phyloP scores from a whole-genome alignment of 441 rosid genomes.

The Isatis lusitanica region DNA sequence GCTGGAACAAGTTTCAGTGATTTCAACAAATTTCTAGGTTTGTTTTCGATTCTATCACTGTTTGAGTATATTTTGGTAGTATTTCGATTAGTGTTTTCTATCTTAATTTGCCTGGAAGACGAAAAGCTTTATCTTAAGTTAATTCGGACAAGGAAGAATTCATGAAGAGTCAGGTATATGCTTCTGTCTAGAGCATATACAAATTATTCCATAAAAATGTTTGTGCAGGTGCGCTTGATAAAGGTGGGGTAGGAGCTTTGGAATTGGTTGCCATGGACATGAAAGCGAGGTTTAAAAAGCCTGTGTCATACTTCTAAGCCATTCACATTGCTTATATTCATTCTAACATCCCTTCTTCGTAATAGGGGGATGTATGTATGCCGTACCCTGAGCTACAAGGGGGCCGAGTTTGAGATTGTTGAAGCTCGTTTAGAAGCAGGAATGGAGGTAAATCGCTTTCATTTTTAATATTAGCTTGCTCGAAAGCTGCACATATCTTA shows the following conservation, averaged over 20 bases:
- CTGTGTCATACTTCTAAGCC: conserved; percentile 14
- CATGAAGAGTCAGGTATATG: neutral
- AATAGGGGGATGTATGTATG: conserved; percentile 99
- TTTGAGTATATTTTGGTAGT: conserved; percentile 7
- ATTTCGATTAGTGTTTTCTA: neutral
- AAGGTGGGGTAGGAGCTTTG: conserved; percentile 98
- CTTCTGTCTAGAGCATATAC: conserved; percentile 14
- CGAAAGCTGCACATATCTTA: conserved; percentile 4
- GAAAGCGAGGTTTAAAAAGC: conserved; percentile 85
- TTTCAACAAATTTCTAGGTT: conserved; percentile 85
- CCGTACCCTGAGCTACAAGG: conserved; percentile 97
- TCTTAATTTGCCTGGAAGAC: conserved; percentile 9
- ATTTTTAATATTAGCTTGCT: neutral
- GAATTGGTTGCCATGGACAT: conserved; percentile 99
- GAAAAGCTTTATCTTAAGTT: neutral
- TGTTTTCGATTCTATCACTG: conserved; percentile 17
- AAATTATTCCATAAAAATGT: conserved; percentile 10
- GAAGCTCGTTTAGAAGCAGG: conserved; percentile 90
- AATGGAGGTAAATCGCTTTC: conserved; percentile 70
- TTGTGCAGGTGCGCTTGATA: conserved; percentile 86
- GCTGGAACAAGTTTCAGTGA: conserved; percentile 83
- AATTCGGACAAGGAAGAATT: neutral
- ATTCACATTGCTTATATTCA: conserved; percentile 20
- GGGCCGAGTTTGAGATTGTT: conserved; percentile 89
- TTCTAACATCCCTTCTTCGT: conserved; percentile 34